Evolutionary conservation across 306 rosid genomes (phyloP), one percentile per base, ranked within the genome.

Genomic region (Rubus idaeus): DNA sequence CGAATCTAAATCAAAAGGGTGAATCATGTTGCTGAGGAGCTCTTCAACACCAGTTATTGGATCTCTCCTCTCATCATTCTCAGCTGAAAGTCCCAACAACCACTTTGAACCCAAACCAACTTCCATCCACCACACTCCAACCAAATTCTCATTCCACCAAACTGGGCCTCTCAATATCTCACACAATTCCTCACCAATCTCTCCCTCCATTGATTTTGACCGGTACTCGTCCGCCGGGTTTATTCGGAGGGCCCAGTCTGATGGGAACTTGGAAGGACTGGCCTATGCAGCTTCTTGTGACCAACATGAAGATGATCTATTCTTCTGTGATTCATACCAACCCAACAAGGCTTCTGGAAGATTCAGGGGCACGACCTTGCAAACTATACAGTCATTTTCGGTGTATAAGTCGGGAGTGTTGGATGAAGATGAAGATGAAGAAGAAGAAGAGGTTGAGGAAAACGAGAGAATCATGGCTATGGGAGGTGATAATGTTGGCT

Each of bases 21-120:
- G 45, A 84, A 69, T 6, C 50, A 92, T 95, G 99, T 3, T 95
- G 83, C 91, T 95, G 8, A 89, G 92, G 71, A 92, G 98, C 53
- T 87, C 97, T 73, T 95, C 99, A 75, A 89, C 98, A 18, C 99
- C 99, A 14, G 80, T 92, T 78, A 92, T 94, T 83, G 93, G 95
- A 9, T 90, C 98, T 14, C 91, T 95, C 6, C 86, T 80, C 23
- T 51, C 94, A 18, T 82, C 91, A 45, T 74, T 88, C 84, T 50
- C 91, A 23, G 96, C 89, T 8, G 79, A 53, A 0, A 73, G 86
- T 74, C 96, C 93, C 13, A 75, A 63, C 73, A 49, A 57, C 53
- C 90, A 87, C 82, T 53, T 58, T 47, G 95, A 87, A 66, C 40
- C 83, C 60, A 70, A 67, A n/a, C 78, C 77, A 47, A 50, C 39